These are phyloP conservation scores for Kluyveromyces aestuarii DNA, from an alignment of 805 yeast genomes.

Conservation along the genomic window DNA sequence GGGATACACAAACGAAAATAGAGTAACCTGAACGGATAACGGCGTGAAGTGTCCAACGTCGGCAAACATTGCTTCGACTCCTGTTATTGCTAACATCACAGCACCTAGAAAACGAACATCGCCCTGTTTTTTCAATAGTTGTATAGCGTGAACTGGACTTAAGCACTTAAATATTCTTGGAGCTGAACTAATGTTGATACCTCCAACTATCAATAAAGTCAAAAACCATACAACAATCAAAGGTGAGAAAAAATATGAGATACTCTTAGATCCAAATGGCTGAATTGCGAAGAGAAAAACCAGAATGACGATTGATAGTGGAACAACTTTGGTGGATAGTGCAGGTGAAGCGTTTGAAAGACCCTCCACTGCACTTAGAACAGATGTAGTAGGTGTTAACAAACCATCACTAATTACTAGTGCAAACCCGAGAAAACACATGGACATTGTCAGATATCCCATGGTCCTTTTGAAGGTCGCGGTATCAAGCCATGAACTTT, in stretches of 20 bases:
- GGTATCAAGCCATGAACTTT: not conserved
- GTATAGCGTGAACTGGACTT: conserved; percentile 44
- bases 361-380: conserved; percentile 48
- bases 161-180: conserved; percentile 40
- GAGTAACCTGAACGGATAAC: conserved; percentile 40
- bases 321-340: conserved; percentile 33
- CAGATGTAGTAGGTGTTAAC: conserved; percentile 56
- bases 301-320: conserved; percentile 41
- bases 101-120: conserved; percentile 39
- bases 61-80: conserved; percentile 58
- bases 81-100: conserved; percentile 48
- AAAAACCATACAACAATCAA: conserved; percentile 44
- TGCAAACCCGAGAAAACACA: conserved; percentile 47
- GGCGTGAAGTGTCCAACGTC: conserved; percentile 51
- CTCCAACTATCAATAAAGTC: conserved; percentile 37
- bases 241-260: conserved; percentile 47
- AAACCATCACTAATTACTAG: conserved; percentile 52
- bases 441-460: conserved; percentile 12
- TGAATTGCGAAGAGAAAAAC: conserved; percentile 38
- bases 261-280: conserved; percentile 39
- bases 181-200: conserved; percentile 34
- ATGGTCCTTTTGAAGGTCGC: conserved; percentile 3
- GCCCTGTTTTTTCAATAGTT: conserved; percentile 30
- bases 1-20: conserved; percentile 41
- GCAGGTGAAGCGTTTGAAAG: conserved; percentile 43